phyloP scores from a whole-genome alignment of 257 asterid genomes.

The Fraxinus excelsior region DNA sequence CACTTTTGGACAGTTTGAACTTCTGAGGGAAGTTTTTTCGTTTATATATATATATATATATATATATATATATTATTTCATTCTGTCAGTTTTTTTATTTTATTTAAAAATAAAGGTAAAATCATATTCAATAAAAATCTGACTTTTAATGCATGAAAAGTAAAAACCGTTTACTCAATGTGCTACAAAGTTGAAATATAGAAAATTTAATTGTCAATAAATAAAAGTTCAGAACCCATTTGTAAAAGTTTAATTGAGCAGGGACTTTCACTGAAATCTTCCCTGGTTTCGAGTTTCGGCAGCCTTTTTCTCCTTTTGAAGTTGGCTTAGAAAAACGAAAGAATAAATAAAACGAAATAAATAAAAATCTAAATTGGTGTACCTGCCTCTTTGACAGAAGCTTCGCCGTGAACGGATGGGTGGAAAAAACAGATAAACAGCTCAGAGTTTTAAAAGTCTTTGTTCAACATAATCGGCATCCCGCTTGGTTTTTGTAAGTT shows the following conservation, averaged over 20 bases:
- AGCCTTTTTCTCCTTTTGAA: background rate
- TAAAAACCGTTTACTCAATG: background rate
- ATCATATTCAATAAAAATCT: too few species aligned
- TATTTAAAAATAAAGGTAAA: too few species aligned
- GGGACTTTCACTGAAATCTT: background rate
- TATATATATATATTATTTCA: too few species aligned
- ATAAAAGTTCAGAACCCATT: background rate
- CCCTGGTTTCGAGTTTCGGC: background rate
- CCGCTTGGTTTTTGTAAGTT: background rate
- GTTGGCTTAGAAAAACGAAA: background rate
- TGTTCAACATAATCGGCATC: background rate
- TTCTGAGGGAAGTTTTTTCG: too few species aligned
- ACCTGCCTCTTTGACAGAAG: background rate
- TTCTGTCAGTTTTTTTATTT: too few species aligned
- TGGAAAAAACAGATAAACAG: slow-evolving; percentile 7
- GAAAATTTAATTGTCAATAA: background rate
- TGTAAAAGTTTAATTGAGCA: background rate
- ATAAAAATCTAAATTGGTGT: background rate
- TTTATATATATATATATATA: too few species aligned
- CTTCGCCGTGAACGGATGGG: too few species aligned
- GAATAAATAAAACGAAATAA: background rate
- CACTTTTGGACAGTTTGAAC: too few species aligned
- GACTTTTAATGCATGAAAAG: background rate
- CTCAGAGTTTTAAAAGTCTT: background rate
- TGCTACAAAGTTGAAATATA: background rate